Evolutionary conservation across 352 stramenopile species (phyloP).

Genomic region (Thalassiosira mediterranea): DNA sequence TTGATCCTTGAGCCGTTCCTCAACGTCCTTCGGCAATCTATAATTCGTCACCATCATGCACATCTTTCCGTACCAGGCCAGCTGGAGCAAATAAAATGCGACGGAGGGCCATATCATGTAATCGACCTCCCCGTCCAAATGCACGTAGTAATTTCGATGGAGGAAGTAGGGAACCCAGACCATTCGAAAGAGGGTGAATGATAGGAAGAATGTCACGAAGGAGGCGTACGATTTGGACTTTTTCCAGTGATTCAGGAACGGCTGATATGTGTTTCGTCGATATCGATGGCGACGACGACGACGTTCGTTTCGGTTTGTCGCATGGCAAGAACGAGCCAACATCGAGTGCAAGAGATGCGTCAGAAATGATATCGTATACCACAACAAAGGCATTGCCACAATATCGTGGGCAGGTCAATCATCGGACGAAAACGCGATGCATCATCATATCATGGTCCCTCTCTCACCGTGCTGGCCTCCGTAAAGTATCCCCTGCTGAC

Average conservation of each 20-base stretch:
- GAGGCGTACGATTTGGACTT: conserved; percentile 26
- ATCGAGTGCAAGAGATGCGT: no score
- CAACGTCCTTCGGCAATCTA: conserved; percentile 32
- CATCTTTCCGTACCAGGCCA: conserved; percentile 44
- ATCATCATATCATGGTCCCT: no score
- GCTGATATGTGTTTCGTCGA: no score
- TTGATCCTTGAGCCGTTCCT: conserved; percentile 21
- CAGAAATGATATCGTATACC: no score
- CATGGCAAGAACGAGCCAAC: no score
- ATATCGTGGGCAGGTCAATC: no score
- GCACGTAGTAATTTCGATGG: conserved; percentile 26
- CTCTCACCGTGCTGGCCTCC: conserved; percentile 42
- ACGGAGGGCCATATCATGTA: conserved; percentile 27
- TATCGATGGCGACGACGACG: no score
- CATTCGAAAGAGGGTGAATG: conserved; percentile 37
- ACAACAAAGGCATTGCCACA: no score
- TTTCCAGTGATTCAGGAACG: conserved; percentile 50
- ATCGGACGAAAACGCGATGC: conserved; percentile 7
- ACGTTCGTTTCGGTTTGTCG: no score
- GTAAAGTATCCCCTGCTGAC: conserved; percentile 48
- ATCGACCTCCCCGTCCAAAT: conserved; percentile 33
- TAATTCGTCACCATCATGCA: conserved; percentile 38
- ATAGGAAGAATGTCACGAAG: conserved; percentile 38
- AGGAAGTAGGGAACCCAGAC: conserved; percentile 50
- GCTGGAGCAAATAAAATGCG: conserved; percentile 36